Percentiles rank a stretch among this genome's conserved stretches.
These are phyloP conservation scores for Cicer bijugum DNA, from an alignment of 306 rosid species.

Conservation along the genomic window DNA sequence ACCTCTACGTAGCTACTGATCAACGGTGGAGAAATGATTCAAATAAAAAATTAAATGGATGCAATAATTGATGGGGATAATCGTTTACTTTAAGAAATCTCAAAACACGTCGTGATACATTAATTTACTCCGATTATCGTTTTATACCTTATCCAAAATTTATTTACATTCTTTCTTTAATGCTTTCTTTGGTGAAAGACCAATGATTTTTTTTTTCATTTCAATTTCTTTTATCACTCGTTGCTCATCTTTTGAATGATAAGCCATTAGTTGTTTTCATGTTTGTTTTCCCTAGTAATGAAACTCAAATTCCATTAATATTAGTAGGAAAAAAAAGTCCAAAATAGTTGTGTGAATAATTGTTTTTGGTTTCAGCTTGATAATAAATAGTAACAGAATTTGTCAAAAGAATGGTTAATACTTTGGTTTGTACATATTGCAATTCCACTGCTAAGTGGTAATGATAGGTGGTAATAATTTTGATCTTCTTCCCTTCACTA, in stretches of 20 bases:
- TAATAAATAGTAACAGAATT: not conserved
- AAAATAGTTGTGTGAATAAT: not conserved
- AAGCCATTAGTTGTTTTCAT: not conserved
- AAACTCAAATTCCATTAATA: not conserved
- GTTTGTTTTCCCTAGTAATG: not conserved
- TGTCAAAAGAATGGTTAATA: slow-evolving; percentile 41
- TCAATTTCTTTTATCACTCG: too few species aligned
- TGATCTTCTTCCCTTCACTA: slow-evolving; percentile 71
- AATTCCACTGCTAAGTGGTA: slow-evolving; percentile 59
- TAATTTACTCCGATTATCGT: not conserved
- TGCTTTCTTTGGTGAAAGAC: not conserved
- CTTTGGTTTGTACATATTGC: not conserved
- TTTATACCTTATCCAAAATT: not conserved
- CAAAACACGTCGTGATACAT: too few species aligned
- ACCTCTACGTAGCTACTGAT: not conserved
- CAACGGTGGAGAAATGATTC: too few species aligned
- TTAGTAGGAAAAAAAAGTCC: not conserved
- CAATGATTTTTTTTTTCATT: not conserved
- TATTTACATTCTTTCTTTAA: not conserved
- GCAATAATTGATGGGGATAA: too few species aligned
- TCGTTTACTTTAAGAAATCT: too few species aligned
- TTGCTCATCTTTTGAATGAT: not conserved
- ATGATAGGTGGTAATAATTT: slow-evolving; percentile 60
- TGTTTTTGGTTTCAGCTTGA: not conserved
- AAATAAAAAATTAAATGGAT: too few species aligned